Conservation (phyloP, 1,284 basidiomycete species). For the Singerocomus inundabilis region DNA sequence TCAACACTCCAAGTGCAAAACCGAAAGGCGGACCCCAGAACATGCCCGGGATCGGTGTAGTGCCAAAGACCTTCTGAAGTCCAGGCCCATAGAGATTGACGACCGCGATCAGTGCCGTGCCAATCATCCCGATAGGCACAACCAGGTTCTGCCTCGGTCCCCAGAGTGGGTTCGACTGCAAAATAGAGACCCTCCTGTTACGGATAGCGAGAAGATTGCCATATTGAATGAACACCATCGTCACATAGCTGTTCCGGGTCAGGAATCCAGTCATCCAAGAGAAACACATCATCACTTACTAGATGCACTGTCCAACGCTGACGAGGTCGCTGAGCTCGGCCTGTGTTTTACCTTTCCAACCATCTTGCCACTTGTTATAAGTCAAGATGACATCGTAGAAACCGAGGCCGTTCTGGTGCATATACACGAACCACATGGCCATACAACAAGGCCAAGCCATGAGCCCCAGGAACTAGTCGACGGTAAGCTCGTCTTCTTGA, state of each 20-base stretch:
- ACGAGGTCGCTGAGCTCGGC: constrained; percentile 34
- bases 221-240: constrained; percentile 37
- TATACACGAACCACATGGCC: constrained; percentile 42
- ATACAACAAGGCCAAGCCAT: constrained; percentile 47
- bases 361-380: constrained; percentile 37
- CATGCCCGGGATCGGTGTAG: constrained; percentile 39
- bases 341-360: constrained; percentile 31
- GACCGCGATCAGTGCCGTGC: constrained; percentile 35
- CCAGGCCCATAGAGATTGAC: constrained; percentile 33
- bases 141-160: constrained; percentile 37
- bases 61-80: constrained; percentile 20
- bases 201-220: constrained; percentile 34
- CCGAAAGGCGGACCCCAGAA: constrained; percentile 44
- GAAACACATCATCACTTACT: constrained; percentile 36
- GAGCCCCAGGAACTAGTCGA: constrained; percentile 40
- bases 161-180: constrained; percentile 37
- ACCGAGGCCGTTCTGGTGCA: constrained; percentile 34
- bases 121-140: constrained; percentile 37
- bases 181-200: constrained; percentile 34
- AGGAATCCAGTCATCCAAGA: constrained; percentile 10
- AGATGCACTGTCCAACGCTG: constrained; percentile 38
- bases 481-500: not conserved
- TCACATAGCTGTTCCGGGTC: constrained; percentile 37
- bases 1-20: constrained; percentile 39
- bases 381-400: constrained; percentile 42